These are phyloP conservation scores for Pyricularia pennisetigena DNA, from an alignment of 2,329 filamentous ascomycete species.

Conservation along the genomic window DNA sequence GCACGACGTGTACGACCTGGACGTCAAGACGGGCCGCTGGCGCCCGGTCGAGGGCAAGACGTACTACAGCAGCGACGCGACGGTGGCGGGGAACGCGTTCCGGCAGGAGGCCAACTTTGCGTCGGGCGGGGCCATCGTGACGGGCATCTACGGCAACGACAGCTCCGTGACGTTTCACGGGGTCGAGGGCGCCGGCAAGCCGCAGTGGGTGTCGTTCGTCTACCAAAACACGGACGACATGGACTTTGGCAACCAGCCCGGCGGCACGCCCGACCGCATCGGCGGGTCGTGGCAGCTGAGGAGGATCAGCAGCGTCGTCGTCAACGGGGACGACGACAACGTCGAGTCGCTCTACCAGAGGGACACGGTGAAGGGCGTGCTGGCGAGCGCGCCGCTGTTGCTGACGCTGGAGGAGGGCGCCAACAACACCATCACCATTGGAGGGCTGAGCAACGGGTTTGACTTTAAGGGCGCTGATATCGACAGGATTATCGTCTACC, in stretches of 20 bases:
- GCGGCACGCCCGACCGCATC: constrained; percentile 48
- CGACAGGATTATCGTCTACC: constrained; percentile 50
- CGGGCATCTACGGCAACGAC: constrained; percentile 43
- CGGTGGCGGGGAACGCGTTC: constrained; percentile 31
- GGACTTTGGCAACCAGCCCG: constrained; percentile 45
- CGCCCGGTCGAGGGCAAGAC: constrained; percentile 33
- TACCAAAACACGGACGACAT: constrained; percentile 37
- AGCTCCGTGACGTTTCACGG: constrained; percentile 40
- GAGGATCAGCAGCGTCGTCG: constrained; percentile 48
- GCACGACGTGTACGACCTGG: constrained; percentile 46
- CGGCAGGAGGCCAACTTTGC: constrained; percentile 46
- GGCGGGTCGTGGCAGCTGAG: constrained; percentile 49
- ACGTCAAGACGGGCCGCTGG: constrained; percentile 40
- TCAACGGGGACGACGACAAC: constrained; percentile 42
- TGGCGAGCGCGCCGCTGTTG: constrained; percentile 46
- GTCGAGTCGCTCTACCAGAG: constrained; percentile 41
- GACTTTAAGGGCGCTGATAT: constrained; percentile 48
- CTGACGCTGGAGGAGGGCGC: constrained; percentile 40
- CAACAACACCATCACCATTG: constrained; percentile 43
- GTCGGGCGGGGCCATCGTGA: constrained; percentile 33
- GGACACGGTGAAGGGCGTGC: constrained; percentile 46
- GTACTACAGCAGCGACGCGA: constrained; percentile 21
- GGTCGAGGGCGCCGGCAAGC: constrained; percentile 36
- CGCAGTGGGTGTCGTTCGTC: constrained; percentile 48
- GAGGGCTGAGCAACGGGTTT: constrained; percentile 45